Percentiles rank a stretch among this genome's conserved stretches.
phyloP scores from a whole-genome alignment of 2,329 filamentous ascomycete genomes.

The Talaromyces verruculosus region DNA sequence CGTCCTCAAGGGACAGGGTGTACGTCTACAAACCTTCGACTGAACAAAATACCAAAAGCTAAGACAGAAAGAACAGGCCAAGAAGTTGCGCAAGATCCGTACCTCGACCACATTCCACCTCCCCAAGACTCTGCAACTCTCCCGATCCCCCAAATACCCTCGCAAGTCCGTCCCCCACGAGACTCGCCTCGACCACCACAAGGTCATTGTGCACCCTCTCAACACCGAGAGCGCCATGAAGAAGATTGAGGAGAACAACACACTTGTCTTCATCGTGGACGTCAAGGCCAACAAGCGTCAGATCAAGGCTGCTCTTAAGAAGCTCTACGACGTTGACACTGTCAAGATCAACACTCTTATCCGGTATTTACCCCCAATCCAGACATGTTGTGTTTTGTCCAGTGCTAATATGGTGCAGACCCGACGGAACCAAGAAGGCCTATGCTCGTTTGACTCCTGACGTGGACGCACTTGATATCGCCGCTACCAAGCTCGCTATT shows the following conservation, averaged over 20 bases:
- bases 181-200: conserved; percentile 93
- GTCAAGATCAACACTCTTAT: conserved; percentile 99
- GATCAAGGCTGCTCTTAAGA: conserved; percentile 98
- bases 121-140: conserved; percentile 92
- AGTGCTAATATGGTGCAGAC: conserved; percentile 47
- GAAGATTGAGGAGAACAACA: conserved; percentile 99
- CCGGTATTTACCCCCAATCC: conserved; percentile 59
- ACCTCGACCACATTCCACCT: conserved; percentile 93
- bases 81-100: conserved; percentile 93
- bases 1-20: conserved; percentile 92
- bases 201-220: conserved; percentile 95
- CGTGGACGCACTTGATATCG: conserved; percentile 98
- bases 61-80: conserved; percentile 57
- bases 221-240: conserved; percentile 99
- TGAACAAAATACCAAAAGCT: conserved; percentile 18
- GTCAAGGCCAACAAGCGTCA: conserved; percentile 99
- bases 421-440: conserved; percentile 98
- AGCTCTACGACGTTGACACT: conserved; percentile 96
- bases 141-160: conserved; percentile 90
- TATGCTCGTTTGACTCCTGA: conserved; percentile 93
- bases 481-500: conserved; percentile 96
- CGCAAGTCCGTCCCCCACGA: conserved; percentile 90
- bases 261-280: conserved; percentile 95
- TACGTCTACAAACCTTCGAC: conserved; percentile 53
- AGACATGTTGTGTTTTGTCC: too few relatives aligned